Evolutionary conservation across 176 grass and related monocot species (phyloP).

Genomic region (Oryza glaberrima): DNA sequence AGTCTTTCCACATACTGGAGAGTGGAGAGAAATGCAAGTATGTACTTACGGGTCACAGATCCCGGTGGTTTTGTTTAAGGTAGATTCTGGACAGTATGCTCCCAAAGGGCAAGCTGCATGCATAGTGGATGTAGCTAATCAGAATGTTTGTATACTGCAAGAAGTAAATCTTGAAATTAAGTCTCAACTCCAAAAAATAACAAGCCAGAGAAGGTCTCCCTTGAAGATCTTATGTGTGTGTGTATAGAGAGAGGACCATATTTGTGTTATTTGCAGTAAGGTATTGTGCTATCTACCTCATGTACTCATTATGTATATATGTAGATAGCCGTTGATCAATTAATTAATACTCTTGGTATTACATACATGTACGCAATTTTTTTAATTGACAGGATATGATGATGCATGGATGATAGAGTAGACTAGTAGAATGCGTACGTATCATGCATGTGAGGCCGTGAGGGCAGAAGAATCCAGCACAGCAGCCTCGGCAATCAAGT

Average conservation of each 20-base stretch:
- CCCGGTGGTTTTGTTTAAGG: conserved; percentile 74
- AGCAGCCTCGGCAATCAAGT: conserved; percentile 60
- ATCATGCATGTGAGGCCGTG: conserved; percentile 96
- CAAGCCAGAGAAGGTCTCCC: not conserved
- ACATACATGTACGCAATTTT: not conserved
- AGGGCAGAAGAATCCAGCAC: conserved; percentile 87
- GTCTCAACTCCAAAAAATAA: not conserved
- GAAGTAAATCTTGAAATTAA: not conserved
- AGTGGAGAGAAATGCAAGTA: not conserved
- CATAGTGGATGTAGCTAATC: not conserved
- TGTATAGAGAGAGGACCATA: too few relatives aligned
- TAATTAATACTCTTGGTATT: not conserved
- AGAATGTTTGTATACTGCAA: not conserved
- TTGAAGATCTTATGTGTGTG: too few relatives aligned
- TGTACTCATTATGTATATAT: not conserved
- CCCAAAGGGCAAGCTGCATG: conserved; percentile 89
- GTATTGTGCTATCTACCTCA: not conserved
- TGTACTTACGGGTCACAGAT: conserved; percentile 88
- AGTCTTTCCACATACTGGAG: not conserved
- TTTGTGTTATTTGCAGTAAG: too few relatives aligned
- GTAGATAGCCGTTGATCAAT: not conserved
- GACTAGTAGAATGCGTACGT: conserved; percentile 52
- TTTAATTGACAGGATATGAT: not conserved
- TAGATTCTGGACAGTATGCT: conserved; percentile 76
- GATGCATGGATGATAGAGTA: not conserved